Evolutionary conservation across 176 grass and related monocot species (phyloP), one percentile per base, ranked within the genome.

Genomic region (Rhynchospora breviuscula): DNA sequence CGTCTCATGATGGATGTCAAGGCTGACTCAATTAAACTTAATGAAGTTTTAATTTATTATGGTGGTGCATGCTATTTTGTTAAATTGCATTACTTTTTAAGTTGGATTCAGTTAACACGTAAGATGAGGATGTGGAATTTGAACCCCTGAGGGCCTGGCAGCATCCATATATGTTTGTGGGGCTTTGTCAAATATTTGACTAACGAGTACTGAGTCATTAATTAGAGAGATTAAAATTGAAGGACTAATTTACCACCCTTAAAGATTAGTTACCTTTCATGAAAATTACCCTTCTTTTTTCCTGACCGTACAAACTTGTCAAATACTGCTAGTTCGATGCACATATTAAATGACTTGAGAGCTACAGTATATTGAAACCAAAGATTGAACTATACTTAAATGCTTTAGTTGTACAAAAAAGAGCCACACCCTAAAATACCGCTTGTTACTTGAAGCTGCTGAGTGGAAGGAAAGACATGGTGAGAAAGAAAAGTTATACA

Each of bases 401-500:
- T 46, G n/a, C 71, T 62, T 13, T 44, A 80, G n/a, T 59, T 60
- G 57, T 63, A 60, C 46, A 84, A 69, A n/a, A 84, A 56, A 72
- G 52, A 76, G 71, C 47, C 71, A 76, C 5, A 40, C 22, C 22
- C 5, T 76, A 29, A 53, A 26, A 1, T 29, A 51, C 48, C 26
- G 9, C 71, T 29, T 47, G 23, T 53, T 76, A 3, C 12, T 26
- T 54, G 45, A 73, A 51, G 66, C 40, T 46, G 46, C 22, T 40
- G 23, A 71, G 64, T 69, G 10, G 18, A 71, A 51, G 21, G n/a
- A 59, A 45, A 64, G 52, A 29, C 19, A 89, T 73, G 71, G 84
- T 70, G 52, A 79, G 84, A 68, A 89, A 83, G 51, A 56, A n/a
- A 45, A 81, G 45, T 63, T 47, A 69, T 59, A 19, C 9, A 4